Base-by-base conservation (phyloP, 2,329 filamentous ascomycete genomes). In the Xylariomycetidae sp. region DNA sequence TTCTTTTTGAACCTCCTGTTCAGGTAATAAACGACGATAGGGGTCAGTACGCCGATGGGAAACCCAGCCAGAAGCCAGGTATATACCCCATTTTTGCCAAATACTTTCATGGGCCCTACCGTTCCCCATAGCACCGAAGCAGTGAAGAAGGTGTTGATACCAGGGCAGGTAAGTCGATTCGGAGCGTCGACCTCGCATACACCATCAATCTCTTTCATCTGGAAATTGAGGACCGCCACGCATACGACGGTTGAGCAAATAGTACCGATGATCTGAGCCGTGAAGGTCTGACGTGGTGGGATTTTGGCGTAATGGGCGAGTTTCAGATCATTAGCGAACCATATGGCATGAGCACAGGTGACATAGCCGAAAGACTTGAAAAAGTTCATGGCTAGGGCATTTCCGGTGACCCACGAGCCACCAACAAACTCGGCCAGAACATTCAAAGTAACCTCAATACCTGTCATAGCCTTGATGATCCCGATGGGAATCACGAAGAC, bases 351-450 rank as follows among this genome's bases (percentile, higher is more conserved):
- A 12, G 67, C 67, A 76, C 83, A 82, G 59, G 69, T 76, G 36
- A 84, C 74, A 52, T 83, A 84, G 32, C 80, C 78, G 48, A 81
- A 86, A 41, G 80, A 83, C 59, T 85, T 85, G 65, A 86, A 86
- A 62, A 86, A 72, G 81, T 87, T 87, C 71, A 85, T 80, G 30
- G 80, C 80, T 40, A 86, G 66, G 2, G 82, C 82, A 3, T 71
- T 70, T 16, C 82, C 82, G 0, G 82, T 82, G 30, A 82, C 72
- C 68, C 86, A 81, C 57, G 86, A 87, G 5, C 82, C 82, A 40
- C 82, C 72, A 39, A 87, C 71, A 48, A 82, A 84, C 53, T 85
- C 81, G n/a, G 80, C 82, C 38, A 86, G 59, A 13, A 87, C 80
- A 45, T 54, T 54, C 14, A 86, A 65, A 4, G 80, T 80, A 4